Evolutionary conservation across 345 rosid genomes (phyloP), one percentile per base, ranked within the genome.

Genomic region (Acer negundo): DNA sequence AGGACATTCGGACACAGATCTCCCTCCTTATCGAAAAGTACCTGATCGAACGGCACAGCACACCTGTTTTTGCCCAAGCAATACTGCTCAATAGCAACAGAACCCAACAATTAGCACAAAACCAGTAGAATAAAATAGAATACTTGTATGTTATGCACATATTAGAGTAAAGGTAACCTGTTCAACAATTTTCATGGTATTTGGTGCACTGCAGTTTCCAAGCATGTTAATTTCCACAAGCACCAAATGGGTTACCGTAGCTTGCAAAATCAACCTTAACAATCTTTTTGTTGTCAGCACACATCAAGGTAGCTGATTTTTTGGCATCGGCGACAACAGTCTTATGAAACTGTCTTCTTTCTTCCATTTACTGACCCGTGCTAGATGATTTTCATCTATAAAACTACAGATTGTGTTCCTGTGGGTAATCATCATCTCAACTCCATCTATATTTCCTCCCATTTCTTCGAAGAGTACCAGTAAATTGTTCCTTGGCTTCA

Each of bases 391-490:
- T 38, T 89, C 92, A 24, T 74, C 69, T 7, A 87, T 66, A 26
- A 8, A 79, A 75, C 92, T 85, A 68, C 90, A 87, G 51, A 86
- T 70, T n/a, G 80, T 82, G 42, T 89, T 86, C 65, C 92, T 77
- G 58, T 79, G 56, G 78, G 79, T 85, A 1, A 80, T 75, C 44
- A 83, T 6, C 40, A 89, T 79, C 79, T 82, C 75, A 7, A 87
- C 77, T 1, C 80, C 75, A 4, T 74, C 77, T 19, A 85, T 84
- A 44, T 79, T 74, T 55, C 86, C 85, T 28, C 51, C 72, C 7
- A 78, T 84, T 76, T 89, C 88, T 42, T 89, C 87, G 20, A 87
- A 70, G 10, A 87, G 31, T 2, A 85, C 85, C 68, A 89, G 72
- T 17, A 87, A 72, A 78, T 89, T 89, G 16, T 82, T 73, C 6